Evolutionary conservation across 495 filamentous ascomycete species (phyloP).

Genomic region (Lichina pygmaea): DNA sequence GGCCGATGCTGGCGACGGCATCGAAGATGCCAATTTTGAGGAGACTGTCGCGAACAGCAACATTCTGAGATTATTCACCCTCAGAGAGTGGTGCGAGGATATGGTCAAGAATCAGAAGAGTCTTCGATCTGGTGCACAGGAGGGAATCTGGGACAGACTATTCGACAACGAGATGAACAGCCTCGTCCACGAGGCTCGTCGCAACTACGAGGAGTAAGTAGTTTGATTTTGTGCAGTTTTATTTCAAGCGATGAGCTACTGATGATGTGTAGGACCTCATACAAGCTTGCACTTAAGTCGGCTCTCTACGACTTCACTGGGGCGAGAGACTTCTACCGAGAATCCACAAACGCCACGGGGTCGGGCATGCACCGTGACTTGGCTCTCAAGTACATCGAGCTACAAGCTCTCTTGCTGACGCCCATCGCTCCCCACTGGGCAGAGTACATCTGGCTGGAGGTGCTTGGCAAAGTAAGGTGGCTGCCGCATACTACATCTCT

Average conservation of each 20-base stretch:
- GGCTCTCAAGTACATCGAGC: constrained; percentile 48
- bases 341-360: constrained; percentile 40
- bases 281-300: constrained; percentile 78
- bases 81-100: constrained; percentile 86
- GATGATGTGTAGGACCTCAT: constrained; percentile 27
- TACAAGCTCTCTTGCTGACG: constrained; percentile 59
- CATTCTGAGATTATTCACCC: constrained; percentile 60
- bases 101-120: constrained; percentile 35
- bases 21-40: constrained; percentile 93
- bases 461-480: constrained; percentile 37
- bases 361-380: constrained; percentile 64
- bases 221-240: neutral
- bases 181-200: constrained; percentile 44
- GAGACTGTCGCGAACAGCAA: constrained; percentile 79
- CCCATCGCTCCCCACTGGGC: constrained; percentile 82
- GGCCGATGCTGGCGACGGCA: constrained; percentile 81
- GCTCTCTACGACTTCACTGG: constrained; percentile 70
- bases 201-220: constrained; percentile 44
- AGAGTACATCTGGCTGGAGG: constrained; percentile 78
- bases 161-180: constrained; percentile 87
- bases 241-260: neutral
- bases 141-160: constrained; percentile 60
- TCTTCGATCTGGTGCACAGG: constrained; percentile 45
- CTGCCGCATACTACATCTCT: neutral
- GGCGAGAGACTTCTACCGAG: constrained; percentile 77